Percentiles rank a stretch among this genome's conserved stretches.
Conservation (phyloP, 73 alveolate species). For the Effrenium voratum region DNA sequence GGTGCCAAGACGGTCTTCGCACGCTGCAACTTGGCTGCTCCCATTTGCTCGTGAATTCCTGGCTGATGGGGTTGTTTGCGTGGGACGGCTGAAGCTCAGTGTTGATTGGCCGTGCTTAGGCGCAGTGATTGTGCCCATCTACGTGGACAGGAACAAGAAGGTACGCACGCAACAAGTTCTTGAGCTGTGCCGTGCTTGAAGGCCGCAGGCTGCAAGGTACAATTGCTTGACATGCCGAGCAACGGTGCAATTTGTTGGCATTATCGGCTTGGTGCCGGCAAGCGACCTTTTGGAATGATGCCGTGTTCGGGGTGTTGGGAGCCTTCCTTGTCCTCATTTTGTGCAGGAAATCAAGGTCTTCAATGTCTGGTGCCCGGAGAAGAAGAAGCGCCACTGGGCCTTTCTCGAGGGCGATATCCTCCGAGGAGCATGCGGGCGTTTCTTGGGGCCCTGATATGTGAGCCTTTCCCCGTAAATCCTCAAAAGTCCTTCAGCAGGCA, state of each 20-base stretch:
- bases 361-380: constrained; percentile 83
- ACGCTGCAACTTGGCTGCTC: background rate
- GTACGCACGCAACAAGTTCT: no score
- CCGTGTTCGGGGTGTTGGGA: background rate
- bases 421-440: constrained; percentile 15
- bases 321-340: background rate
- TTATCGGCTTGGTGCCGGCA: no score
- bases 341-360: constrained; percentile 48
- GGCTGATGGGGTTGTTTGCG: background rate
- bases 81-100: background rate
- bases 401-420: constrained; percentile 68
- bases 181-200: no score
- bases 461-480: no score
- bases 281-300: no score
- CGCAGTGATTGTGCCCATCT: constrained; percentile 50
- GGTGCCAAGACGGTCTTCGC: constrained; percentile 78
- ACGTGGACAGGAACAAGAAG: constrained; percentile 76
- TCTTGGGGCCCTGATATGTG: background rate
- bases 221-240: no score
- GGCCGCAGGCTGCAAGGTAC: no score
- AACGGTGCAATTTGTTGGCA: no score
- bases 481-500: no score
- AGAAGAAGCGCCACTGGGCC: constrained; percentile 90
- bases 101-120: constrained; percentile 1
- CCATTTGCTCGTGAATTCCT: background rate